Conservation (phyloP, 352 stramenopile genomes). For the Phytophthora uliginosa region DNA sequence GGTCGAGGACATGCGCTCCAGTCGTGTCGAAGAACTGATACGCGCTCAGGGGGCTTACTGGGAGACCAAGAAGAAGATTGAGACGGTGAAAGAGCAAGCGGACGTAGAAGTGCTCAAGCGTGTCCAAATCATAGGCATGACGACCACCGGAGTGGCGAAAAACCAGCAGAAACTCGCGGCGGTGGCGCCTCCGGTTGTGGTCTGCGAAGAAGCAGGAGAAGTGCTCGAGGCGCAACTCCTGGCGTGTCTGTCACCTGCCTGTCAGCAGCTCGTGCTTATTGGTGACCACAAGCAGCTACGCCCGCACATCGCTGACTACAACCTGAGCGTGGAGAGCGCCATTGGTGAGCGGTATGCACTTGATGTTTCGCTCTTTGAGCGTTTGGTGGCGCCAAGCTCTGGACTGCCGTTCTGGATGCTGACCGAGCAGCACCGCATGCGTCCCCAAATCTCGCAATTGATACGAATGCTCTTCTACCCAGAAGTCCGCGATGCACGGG, state of each 20-base stretch:
- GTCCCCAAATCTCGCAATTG: constrained; percentile 81
- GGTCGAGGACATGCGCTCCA: constrained; percentile 19
- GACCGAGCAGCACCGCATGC: constrained; percentile 84
- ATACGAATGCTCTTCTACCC: constrained; percentile 80
- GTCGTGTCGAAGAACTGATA: constrained; percentile 33
- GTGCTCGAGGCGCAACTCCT: constrained; percentile 83
- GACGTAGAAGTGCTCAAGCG: constrained; percentile 38
- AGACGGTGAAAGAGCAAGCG: constrained; percentile 37
- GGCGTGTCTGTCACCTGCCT: constrained; percentile 63
- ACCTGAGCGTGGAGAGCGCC: constrained; percentile 65
- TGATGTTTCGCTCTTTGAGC: constrained; percentile 89
- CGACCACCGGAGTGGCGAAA: constrained; percentile 84
- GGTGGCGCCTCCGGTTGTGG: constrained; percentile 73
- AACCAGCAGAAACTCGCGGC: constrained; percentile 70
- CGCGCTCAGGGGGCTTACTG: constrained; percentile 43
- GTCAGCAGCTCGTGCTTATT: constrained; percentile 90
- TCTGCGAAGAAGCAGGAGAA: constrained; percentile 92
- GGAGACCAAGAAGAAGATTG: constrained; percentile 41
- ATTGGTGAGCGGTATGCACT: constrained; percentile 69
- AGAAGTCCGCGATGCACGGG: constrained; percentile 57
- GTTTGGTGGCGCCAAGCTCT: constrained; percentile 51
- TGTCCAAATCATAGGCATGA: constrained; percentile 84
- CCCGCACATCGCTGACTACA: constrained; percentile 80
- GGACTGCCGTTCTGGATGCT: constrained; percentile 56
- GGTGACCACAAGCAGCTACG: constrained; percentile 90